A percentile compares a stretch with the other conserved stretches of the same genome.
Evolutionary conservation across 1,284 basidiomycete genomes (phyloP).

Genomic region (Ceratobasidium sp.): DNA sequence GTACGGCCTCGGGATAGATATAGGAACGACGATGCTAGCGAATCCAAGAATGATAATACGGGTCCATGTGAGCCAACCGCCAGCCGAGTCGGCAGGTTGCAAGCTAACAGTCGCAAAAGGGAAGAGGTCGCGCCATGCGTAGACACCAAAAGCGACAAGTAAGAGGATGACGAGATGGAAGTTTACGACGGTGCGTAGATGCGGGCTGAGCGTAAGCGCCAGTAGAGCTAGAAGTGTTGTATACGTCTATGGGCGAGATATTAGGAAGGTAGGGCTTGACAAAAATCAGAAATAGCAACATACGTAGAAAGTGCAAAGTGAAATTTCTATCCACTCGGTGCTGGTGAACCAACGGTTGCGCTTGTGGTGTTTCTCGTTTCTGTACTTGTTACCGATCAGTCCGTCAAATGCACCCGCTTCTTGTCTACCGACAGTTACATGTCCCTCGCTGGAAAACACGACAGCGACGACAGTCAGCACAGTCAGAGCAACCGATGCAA

Average conservation of each 20-base stretch:
- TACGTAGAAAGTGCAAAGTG: conserved; percentile 43
- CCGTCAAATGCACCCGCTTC: neutral
- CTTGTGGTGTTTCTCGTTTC: conserved; percentile 31
- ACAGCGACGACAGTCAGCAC: conserved; percentile 35
- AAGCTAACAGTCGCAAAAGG: conserved; percentile 45
- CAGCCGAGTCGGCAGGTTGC: conserved; percentile 36
- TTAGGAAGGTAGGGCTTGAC: conserved; percentile 42
- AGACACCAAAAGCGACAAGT: conserved; percentile 43
- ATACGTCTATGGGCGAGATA: no score
- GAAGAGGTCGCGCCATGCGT: conserved; percentile 44
- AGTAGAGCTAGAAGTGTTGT: conserved; percentile 40
- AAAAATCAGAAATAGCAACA: neutral
- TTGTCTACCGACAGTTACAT: neutral
- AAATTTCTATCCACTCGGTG: conserved; percentile 45
- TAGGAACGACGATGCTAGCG: conserved; percentile 45
- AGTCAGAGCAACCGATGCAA: conserved; percentile 27
- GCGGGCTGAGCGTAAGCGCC: conserved; percentile 11
- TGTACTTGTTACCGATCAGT: conserved; percentile 18
- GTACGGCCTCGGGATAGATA: conserved; percentile 44
- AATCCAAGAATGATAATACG: conserved; percentile 43
- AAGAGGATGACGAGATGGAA: conserved; percentile 44
- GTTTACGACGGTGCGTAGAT: neutral
- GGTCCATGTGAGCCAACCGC: conserved; percentile 48
- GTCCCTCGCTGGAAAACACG: conserved; percentile 19
- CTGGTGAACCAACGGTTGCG: conserved; percentile 41